phyloP scores from a whole-genome alignment of 2,329 filamentous ascomycete species.

The Annulohypoxylon truncatum region DNA sequence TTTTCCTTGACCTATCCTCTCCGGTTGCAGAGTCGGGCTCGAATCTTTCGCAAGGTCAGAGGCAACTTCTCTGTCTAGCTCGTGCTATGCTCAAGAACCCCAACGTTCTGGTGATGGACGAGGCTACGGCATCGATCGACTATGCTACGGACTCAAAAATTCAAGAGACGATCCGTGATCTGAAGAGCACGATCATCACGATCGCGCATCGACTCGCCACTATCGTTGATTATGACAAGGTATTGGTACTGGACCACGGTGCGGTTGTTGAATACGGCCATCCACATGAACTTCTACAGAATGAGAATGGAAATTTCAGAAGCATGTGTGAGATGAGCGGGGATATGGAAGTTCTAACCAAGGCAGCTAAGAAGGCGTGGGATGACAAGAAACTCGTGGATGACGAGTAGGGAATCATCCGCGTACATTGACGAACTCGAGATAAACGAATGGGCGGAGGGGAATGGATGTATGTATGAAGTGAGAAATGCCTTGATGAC shows the following conservation, averaged over 20 bases:
- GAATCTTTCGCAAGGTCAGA: conserved; percentile 95
- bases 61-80: conserved; percentile 92
- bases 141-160: conserved; percentile 97
- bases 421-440: conserved; percentile 2
- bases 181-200: conserved; percentile 93
- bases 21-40: conserved; percentile 89
- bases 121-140: conserved; percentile 97
- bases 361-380: conserved; percentile 66
- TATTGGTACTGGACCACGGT: conserved; percentile 92
- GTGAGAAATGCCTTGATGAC: background rate
- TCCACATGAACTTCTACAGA: conserved; percentile 82
- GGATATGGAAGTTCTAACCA: conserved; percentile 62
- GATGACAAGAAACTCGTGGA: conserved; percentile 55
- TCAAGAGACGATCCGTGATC: conserved; percentile 93
- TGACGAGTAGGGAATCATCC: conserved; percentile 48
- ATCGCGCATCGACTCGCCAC: conserved; percentile 96
- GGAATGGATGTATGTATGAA: background rate
- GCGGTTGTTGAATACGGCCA: conserved; percentile 90
- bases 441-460: background rate
- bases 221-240: conserved; percentile 98
- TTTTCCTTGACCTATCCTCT: conserved; percentile 89
- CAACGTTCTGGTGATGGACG: conserved; percentile 98
- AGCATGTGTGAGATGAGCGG: conserved; percentile 75
- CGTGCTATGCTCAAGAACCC: conserved; percentile 91
- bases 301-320: conserved; percentile 72